Conservation (phyloP, 257 asterid genomes). For the Plantago elongata region DNA sequence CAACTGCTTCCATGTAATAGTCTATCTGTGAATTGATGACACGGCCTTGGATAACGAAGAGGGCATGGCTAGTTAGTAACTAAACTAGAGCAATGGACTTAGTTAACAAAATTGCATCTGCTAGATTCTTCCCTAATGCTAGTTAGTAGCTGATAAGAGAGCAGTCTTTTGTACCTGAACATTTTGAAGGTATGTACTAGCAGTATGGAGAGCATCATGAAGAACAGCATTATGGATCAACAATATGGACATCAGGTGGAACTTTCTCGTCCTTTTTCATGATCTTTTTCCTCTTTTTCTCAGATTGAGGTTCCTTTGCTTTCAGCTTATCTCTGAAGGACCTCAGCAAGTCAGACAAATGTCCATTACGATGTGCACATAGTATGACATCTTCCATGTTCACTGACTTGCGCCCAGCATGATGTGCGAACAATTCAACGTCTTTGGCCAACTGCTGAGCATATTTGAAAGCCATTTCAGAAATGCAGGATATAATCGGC, state of each 20-base stretch:
- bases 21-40: not conserved
- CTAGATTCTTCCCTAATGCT: not conserved
- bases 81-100: too few species aligned
- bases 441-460: conserved; percentile 86
- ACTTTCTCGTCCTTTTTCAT: conserved; percentile 41
- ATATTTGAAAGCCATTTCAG: conserved; percentile 84
- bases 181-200: not conserved
- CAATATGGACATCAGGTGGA: conserved; percentile 37
- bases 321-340: conserved; percentile 60
- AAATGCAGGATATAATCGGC: conserved; percentile 70
- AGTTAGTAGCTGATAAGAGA: conserved; percentile 4
- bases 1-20: not conserved
- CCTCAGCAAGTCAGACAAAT: conserved; percentile 66
- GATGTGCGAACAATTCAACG: conserved; percentile 82
- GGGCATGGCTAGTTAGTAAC: conserved; percentile 4
- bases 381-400: conserved; percentile 96
- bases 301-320: conserved; percentile 67
- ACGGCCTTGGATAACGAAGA: conserved; percentile 2
- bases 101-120: too few species aligned
- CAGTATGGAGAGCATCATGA: too few species aligned
- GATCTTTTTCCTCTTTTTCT: conserved; percentile 69
- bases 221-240: conserved; percentile 28
- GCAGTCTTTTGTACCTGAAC: not conserved
- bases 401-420: conserved; percentile 83
- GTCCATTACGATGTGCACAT: conserved; percentile 83